A percentile compares a stretch with the other conserved stretches of the same genome.
Evolutionary conservation across 2,329 filamentous ascomycete genomes (phyloP).

Genomic region (Trichoderma citrinoviride): DNA sequence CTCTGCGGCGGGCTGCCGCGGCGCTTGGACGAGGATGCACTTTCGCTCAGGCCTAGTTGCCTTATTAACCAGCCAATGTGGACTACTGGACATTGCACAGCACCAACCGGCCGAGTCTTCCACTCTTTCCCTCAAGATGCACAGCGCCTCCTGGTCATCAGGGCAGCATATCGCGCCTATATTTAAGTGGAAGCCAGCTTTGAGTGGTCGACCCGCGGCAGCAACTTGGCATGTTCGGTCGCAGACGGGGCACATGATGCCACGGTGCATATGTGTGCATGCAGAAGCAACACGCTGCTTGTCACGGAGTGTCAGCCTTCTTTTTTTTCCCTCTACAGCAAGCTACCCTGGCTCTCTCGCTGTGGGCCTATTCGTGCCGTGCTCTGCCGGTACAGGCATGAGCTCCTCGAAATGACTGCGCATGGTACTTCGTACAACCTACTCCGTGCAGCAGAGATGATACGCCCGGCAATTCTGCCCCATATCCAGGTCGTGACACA

Average conservation of each 20-base stretch:
- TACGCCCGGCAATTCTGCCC: neutral
- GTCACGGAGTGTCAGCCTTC: slow-evolving; percentile 10
- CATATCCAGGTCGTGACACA: neutral
- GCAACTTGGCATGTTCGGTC: neutral
- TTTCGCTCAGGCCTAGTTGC: neutral
- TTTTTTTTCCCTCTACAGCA: neutral
- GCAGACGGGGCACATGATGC: slow-evolving; percentile 16
- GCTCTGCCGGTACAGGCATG: neutral
- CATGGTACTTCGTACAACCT: neutral
- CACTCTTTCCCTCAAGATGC: neutral
- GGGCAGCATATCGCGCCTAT: slow-evolving; percentile 6
- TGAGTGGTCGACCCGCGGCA: slow-evolving; percentile 1
- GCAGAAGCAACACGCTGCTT: neutral
- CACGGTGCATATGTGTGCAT: slow-evolving; percentile 3
- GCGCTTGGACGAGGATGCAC: neutral
- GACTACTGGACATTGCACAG: neutral
- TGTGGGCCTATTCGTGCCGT: neutral
- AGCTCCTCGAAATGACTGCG: neutral
- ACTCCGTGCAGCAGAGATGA: too few species aligned
- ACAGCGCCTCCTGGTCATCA: neutral
- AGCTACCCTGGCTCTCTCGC: neutral
- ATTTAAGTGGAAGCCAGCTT: neutral
- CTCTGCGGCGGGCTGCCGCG: slow-evolving; percentile 1
- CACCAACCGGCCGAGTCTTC: slow-evolving; percentile 1
- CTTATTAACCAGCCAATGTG: neutral